These are phyloP conservation scores for Colletotrichum sp. DNA, from an alignment of 2,329 filamentous ascomycete genomes.

Conservation along the genomic window DNA sequence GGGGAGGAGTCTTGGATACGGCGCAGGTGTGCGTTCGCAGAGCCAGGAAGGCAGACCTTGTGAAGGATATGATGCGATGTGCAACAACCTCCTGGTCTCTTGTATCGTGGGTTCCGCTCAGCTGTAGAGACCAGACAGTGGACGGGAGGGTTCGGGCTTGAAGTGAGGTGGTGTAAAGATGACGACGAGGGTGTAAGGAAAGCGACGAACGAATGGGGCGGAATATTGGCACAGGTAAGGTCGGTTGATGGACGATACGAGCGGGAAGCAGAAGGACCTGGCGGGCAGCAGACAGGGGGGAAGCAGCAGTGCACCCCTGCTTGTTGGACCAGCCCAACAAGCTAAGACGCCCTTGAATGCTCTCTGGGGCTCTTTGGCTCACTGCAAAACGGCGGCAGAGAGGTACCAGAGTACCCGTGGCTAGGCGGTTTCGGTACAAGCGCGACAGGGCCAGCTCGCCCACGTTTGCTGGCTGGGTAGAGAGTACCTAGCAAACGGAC, in stretches of 20 bases:
- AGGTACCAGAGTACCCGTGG: not conserved
- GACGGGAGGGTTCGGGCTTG: not conserved
- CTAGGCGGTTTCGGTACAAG: not conserved
- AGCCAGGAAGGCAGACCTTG: not conserved
- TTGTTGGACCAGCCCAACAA: slow-evolving; percentile 19
- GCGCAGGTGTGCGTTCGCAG: not conserved
- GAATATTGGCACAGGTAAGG: not conserved
- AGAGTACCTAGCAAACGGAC: not conserved
- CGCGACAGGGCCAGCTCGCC: not conserved
- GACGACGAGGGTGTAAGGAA: slow-evolving; percentile 15
- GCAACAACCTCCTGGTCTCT: not conserved
- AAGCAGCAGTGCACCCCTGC: slow-evolving; percentile 1
- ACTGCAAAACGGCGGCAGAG: not conserved
- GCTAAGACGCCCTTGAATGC: not conserved
- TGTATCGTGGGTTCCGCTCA: not conserved
- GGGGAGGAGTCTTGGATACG: not conserved
- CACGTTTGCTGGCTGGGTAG: not conserved
- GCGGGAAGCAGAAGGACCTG: not conserved
- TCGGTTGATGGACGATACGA: not conserved
- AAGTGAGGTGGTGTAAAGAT: slow-evolving; percentile 10
- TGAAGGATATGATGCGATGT: not conserved
- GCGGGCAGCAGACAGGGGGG: not conserved
- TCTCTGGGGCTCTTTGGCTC: not conserved
- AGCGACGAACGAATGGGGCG: not conserved
- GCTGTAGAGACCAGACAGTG: not conserved